These are phyloP conservation scores for Gynandropsis gynandra DNA, from an alignment of 345 rosid species.

Conservation along the genomic window DNA sequence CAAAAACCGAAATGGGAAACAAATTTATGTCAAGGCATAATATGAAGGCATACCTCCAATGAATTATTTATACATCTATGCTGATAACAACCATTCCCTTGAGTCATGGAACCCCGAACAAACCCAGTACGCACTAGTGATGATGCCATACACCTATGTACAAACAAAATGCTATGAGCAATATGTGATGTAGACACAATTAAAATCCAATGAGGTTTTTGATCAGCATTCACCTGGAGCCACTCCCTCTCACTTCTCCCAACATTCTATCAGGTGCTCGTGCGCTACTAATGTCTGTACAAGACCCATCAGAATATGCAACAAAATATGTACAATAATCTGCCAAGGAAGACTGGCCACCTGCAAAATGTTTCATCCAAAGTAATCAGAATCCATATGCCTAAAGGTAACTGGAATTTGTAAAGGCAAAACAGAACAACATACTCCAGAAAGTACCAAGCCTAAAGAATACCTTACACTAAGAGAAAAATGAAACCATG, in stretches of 20 bases:
- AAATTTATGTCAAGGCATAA: conserved; percentile 2
- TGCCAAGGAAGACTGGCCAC: conserved; percentile 96
- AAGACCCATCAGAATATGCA: conserved; percentile 98
- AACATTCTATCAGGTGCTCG: conserved; percentile 95
- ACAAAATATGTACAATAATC: conserved; percentile 98
- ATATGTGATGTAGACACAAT: conserved; percentile 3
- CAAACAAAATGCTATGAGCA: conserved; percentile 17
- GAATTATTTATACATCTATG: conserved; percentile 76
- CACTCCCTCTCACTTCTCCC: conserved; percentile 94
- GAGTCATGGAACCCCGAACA: conserved; percentile 86
- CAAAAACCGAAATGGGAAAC: too few species aligned
- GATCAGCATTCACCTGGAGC: conserved; percentile 57
- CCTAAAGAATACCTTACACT: background rate
- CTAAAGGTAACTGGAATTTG: background rate
- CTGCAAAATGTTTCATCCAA: conserved; percentile 34
- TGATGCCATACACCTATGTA: conserved; percentile 92
- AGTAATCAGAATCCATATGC: conserved; percentile 13
- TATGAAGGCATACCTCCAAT: conserved; percentile 56
- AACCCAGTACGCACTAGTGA: conserved; percentile 93
- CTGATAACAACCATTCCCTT: conserved; percentile 97
- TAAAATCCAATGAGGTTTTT: conserved; percentile 9
- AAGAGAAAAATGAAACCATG: background rate
- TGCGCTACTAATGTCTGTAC: conserved; percentile 94
- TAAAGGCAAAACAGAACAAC: background rate
- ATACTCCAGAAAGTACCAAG: background rate